These are phyloP conservation scores for Rhodotorula toruloides DNA, from an alignment of 768 basidiomycete species.

Conservation along the genomic window DNA sequence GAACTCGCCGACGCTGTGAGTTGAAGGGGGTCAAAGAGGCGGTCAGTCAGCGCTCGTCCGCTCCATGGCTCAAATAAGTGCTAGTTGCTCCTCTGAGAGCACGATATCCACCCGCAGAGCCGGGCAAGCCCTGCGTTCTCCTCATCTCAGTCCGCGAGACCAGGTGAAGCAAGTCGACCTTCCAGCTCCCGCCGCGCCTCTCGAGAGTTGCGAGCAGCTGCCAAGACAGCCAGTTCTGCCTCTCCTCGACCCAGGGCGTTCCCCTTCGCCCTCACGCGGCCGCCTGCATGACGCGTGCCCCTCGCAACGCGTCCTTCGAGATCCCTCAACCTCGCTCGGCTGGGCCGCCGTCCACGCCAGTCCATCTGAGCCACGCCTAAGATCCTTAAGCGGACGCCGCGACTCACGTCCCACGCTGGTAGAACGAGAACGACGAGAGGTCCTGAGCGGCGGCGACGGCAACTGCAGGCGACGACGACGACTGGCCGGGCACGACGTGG, in stretches of 20 bases:
- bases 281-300: background rate
- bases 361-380: no score
- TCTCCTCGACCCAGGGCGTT: no score
- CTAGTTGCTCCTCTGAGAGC: background rate
- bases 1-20: slow-evolving; percentile 66
- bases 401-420: slow-evolving; percentile 65
- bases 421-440: slow-evolving; percentile 87
- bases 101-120: no score
- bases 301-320: background rate
- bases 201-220: no score
- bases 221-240: no score
- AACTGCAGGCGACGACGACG: slow-evolving; percentile 8
- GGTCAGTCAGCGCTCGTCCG: background rate
- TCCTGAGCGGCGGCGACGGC: slow-evolving; percentile 67
- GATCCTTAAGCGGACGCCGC: background rate
- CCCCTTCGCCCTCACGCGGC: no score
- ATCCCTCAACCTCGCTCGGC: background rate
- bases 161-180: no score
- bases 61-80: background rate
- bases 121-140: no score
- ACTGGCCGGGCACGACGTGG: background rate
- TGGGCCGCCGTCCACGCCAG: background rate
- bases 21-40: background rate
- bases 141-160: no score
- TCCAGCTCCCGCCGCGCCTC: no score